Percentiles rank a stretch among this genome's conserved stretches.
Evolutionary conservation across 2,329 filamentous ascomycete species (phyloP).

Genomic region (Fonsecaea multimorphosa): DNA sequence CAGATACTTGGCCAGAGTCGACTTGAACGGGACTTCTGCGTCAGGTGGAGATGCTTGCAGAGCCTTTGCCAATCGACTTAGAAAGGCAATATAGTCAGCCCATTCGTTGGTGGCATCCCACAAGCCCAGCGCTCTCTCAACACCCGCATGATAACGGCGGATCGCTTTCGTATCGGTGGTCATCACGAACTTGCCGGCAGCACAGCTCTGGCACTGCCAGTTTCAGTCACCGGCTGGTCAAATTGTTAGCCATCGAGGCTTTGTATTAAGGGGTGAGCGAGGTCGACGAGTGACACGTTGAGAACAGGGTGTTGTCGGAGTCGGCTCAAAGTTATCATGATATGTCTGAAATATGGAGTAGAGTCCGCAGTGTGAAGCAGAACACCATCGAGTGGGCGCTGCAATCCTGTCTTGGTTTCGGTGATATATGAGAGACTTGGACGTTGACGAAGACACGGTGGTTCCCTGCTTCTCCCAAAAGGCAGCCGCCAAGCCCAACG

Average conservation of each 20-base stretch:
- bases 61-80: slow-evolving; percentile 90
- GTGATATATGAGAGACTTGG: not conserved
- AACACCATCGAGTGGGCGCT: not conserved
- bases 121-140: slow-evolving; percentile 84
- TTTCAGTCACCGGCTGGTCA: not conserved
- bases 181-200: slow-evolving; percentile 21
- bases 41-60: slow-evolving; percentile 79
- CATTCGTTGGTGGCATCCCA: slow-evolving; percentile 98
- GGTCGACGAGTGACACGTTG: too few species aligned
- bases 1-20: slow-evolving; percentile 83
- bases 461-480: slow-evolving; percentile 2
- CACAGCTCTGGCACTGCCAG: slow-evolving; percentile 5
- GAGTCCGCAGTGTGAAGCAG: not conserved
- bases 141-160: slow-evolving; percentile 84
- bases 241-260: not conserved
- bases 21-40: slow-evolving; percentile 79
- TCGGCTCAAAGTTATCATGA: not conserved
- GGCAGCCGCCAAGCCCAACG: slow-evolving; percentile 6
- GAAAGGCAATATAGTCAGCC: slow-evolving; percentile 98
- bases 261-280: not conserved
- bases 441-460: slow-evolving; percentile 14
- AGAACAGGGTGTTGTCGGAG: not conserved
- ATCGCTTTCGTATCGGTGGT: slow-evolving; percentile 68
- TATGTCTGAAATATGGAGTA: not conserved
- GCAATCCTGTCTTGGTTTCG: not conserved